phyloP scores from a whole-genome alignment of 257 asterid genomes.

The Solanum lycopersicoides region DNA sequence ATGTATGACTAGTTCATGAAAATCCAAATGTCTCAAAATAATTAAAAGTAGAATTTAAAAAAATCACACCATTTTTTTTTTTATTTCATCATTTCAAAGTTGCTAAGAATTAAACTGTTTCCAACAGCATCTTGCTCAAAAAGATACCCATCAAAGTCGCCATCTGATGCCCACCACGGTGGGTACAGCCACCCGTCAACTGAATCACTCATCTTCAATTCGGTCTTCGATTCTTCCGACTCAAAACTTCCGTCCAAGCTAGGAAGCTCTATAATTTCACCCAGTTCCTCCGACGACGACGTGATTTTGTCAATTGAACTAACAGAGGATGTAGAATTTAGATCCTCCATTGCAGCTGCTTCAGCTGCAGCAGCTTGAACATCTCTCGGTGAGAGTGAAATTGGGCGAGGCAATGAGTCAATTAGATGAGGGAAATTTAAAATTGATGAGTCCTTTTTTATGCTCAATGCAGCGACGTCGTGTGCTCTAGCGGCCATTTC shows the following conservation, averaged over 20 bases:
- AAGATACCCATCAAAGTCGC: not conserved
- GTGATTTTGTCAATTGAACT: not conserved
- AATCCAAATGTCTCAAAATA: not conserved
- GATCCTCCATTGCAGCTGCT: constrained; percentile 69
- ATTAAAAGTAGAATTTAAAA: not conserved
- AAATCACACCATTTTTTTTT: not conserved
- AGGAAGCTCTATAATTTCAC: constrained; percentile 4
- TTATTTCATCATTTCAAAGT: not conserved
- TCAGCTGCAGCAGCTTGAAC: constrained; percentile 66
- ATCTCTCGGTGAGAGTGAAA: constrained; percentile 38
- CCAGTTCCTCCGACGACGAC: not conserved
- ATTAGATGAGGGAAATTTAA: constrained; percentile 52
- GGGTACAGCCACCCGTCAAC: not conserved
- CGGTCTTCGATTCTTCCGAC: not conserved
- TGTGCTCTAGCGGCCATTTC: constrained; percentile 82
- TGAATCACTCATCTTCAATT: not conserved
- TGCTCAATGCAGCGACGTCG: constrained; percentile 59
- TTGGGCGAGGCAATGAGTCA: constrained; percentile 50
- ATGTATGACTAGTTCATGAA: not conserved
- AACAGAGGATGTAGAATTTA: not conserved
- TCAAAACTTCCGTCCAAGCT: not conserved
- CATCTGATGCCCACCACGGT: not conserved
- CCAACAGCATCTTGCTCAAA: not conserved
- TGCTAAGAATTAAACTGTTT: not conserved
- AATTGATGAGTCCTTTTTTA: constrained; percentile 37